Evolutionary conservation across 805 yeast genomes (phyloP).

Genomic region (Lipomyces orientalis): DNA sequence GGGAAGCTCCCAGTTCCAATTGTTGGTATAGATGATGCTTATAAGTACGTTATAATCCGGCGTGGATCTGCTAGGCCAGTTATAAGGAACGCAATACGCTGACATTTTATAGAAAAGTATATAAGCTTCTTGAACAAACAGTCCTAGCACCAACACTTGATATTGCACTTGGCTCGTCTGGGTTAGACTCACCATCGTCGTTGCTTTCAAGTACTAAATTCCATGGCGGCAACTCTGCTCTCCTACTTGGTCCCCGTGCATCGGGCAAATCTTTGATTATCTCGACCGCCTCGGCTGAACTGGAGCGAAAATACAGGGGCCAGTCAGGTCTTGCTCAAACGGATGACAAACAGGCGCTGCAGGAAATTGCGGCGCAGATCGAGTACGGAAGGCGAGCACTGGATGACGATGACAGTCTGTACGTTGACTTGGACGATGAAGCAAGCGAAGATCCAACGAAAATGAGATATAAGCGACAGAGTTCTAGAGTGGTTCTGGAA

Average conservation of each 20-base stretch:
- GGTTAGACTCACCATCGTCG: background rate
- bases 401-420: constrained; percentile 15
- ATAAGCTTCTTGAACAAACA: constrained; percentile 39
- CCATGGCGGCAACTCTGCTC: constrained; percentile 76
- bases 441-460: background rate
- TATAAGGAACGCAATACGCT: background rate
- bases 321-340: constrained; percentile 73
- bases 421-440: background rate
- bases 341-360: constrained; percentile 78
- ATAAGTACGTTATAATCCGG: constrained; percentile 16
- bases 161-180: background rate
- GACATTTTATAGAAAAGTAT: constrained; percentile 52
- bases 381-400: constrained; percentile 52
- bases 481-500: constrained; percentile 39
- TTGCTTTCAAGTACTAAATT: constrained; percentile 3
- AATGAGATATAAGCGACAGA: background rate
- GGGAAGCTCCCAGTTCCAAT: constrained; percentile 27
- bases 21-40: constrained; percentile 32
- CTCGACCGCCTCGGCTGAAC: constrained; percentile 57
- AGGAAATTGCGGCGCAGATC: constrained; percentile 84
- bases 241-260: constrained; percentile 80
- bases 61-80: background rate
- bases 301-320: constrained; percentile 49
- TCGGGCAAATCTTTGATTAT: constrained; percentile 75
- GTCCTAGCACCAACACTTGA: constrained; percentile 21